Base-by-base conservation (phyloP, 768 basidiomycete species). In the Tremella mesenterica region DNA sequence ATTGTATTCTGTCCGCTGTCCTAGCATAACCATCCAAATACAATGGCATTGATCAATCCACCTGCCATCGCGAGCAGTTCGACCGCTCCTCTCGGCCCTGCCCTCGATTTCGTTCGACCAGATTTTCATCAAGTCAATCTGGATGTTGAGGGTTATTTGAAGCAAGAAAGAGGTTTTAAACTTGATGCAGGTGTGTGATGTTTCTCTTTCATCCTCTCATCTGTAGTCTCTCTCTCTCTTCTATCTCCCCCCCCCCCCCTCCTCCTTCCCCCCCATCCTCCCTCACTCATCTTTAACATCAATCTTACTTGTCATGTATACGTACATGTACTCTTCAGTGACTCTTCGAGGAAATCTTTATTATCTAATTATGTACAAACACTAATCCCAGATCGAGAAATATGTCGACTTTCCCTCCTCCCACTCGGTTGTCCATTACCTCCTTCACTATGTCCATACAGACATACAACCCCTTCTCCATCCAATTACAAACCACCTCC, bases 361-460 rank as follows among this genome's bases (percentile, higher is more conserved):
- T n/a, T n/a, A n/a, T n/a, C n/a, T 23, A 33, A 39, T 38, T 0
- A n/a, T 31, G 28, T 36, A 36, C 33, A 31, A 36, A 1, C 61
- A 93, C 95, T 97, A 74, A 84, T 86, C 58, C n/a, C n/a, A n/a
- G n/a, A n/a, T n/a, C n/a, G n/a, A n/a, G 90, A 97, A 74, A 95
- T 97, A 64, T 99, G 95, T 74, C 81, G 85, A 53, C 79, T 88
- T 38, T 82, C 84, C 6, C 77, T 96, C 30, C 85, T 85, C 1
- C 78, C 87, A 18, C 79, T 84, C 1, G 88, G 88, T 12, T 89
- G 89, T 68, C 95, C 95, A 30, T 81, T 96, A 3, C 88, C 87
- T 2, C 86, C 90, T n/a, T 74, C 88, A 5, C 81, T 85, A 69
- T 99, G 95, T 72, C 95, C 92, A 13, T 76, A 91, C 44, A 81